phyloP scores from a whole-genome alignment of 768 basidiomycete species.

The Leccinum ochraceum region DNA sequence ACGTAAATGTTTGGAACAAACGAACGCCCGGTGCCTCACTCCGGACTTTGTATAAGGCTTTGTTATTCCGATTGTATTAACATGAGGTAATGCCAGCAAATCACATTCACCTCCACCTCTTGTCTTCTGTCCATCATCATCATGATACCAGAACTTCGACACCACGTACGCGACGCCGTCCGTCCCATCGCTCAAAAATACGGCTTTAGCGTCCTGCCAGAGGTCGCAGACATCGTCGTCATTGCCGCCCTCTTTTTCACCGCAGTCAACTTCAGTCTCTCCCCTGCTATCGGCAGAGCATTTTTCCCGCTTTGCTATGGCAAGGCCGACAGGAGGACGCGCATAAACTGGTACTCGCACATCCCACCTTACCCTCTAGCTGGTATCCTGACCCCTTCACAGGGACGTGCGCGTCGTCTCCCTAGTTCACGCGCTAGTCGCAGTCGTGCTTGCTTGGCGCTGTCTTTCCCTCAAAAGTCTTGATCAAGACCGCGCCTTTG shows the following conservation, averaged over 20 bases:
- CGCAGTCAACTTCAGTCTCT: slow-evolving; percentile 54
- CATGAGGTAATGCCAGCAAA: slow-evolving; percentile 22
- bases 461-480: slow-evolving; percentile 51
- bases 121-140: not conserved
- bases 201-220: slow-evolving; percentile 55
- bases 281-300: slow-evolving; percentile 50
- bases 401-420: slow-evolving; percentile 77
- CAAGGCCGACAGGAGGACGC: slow-evolving; percentile 44
- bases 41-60: slow-evolving; percentile 7
- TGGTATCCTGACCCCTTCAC: slow-evolving; percentile 1
- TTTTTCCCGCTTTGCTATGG: slow-evolving; percentile 54
- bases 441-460: slow-evolving; percentile 63
- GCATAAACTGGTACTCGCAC: slow-evolving; percentile 57
- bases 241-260: slow-evolving; percentile 59
- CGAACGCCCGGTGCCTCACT: not conserved
- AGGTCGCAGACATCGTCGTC: slow-evolving; percentile 55
- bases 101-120: not conserved
- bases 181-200: slow-evolving; percentile 36
- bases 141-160: slow-evolving; percentile 34
- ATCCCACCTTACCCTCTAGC: not conserved
- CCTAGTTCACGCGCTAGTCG: slow-evolving; percentile 66
- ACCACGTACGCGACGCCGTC: slow-evolving; percentile 29
- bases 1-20: slow-evolving; percentile 32
- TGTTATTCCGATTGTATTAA: slow-evolving; percentile 8
- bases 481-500: slow-evolving; percentile 67